Conservation (phyloP, 169 alveolate species). For the Toxoplasma gondii region DNA sequence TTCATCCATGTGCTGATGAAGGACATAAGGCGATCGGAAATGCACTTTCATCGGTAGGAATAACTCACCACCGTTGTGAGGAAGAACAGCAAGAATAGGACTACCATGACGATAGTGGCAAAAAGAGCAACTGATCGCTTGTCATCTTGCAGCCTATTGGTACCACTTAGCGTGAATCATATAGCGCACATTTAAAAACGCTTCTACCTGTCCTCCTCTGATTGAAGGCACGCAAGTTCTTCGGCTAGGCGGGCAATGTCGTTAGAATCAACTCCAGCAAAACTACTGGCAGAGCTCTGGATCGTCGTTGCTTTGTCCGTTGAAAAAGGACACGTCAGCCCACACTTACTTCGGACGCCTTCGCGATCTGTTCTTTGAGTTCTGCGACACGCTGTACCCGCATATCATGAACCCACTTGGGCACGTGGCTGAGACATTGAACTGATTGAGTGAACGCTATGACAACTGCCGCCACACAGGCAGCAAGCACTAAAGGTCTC, state of each 20-base stretch:
- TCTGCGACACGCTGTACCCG: constrained; percentile 10
- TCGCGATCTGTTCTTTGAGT: background rate
- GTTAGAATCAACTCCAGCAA: background rate
- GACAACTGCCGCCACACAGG: background rate
- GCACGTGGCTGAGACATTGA: background rate
- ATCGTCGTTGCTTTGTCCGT: background rate
- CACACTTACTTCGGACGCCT: constrained; percentile 1
- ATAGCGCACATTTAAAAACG: background rate
- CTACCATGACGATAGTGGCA: background rate
- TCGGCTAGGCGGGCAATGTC: constrained; percentile 22
- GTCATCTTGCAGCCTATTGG: background rate
- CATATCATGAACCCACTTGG: constrained; percentile 42
- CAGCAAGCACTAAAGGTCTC: background rate
- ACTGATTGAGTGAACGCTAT: background rate
- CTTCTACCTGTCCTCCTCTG: constrained; percentile 8
- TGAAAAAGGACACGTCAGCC: background rate
- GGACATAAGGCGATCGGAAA: background rate
- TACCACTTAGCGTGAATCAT: background rate
- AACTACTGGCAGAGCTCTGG: background rate
- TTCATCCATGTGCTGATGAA: constrained; percentile 9
- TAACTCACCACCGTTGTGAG: background rate
- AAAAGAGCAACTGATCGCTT: constrained; percentile 18
- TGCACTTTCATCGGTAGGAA: background rate
- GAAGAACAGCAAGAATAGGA: constrained; percentile 21
- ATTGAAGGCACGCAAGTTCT: constrained; percentile 24